phyloP scores from a whole-genome alignment of 2,329 filamentous ascomycete species.

The Fonsecaea monophora region DNA sequence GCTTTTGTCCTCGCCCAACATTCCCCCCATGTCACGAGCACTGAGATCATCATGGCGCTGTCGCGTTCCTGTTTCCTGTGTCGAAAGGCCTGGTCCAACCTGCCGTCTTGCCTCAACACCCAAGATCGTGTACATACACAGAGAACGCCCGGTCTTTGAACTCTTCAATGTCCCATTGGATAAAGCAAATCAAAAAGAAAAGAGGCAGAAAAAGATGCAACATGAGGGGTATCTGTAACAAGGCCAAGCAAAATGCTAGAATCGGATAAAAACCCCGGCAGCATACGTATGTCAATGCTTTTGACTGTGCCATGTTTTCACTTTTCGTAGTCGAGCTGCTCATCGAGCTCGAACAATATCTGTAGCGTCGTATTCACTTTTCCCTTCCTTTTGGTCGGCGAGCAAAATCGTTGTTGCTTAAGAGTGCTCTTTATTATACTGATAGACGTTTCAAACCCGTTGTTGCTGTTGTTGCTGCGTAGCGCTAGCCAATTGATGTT shows the following conservation, averaged over 20 bases:
- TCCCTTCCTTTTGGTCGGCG: slow-evolving; percentile 4
- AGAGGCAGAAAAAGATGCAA: slow-evolving; percentile 10
- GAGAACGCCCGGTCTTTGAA: background rate
- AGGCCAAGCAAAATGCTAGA: slow-evolving; percentile 29
- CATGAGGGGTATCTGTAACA: slow-evolving; percentile 34
- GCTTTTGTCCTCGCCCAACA: background rate
- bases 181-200: background rate
- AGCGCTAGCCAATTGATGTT: slow-evolving; percentile 48
- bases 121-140: background rate
- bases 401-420: slow-evolving; percentile 24
- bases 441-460: slow-evolving; percentile 11
- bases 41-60: background rate
- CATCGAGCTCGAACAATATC: background rate
- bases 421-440: background rate
- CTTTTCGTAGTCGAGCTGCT: slow-evolving; percentile 6
- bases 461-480: slow-evolving; percentile 30
- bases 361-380: slow-evolving; percentile 16
- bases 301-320: slow-evolving; percentile 15
- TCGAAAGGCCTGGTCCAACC: background rate
- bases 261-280: slow-evolving; percentile 19
- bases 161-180: background rate
- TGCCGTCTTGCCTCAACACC: background rate
- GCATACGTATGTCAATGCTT: slow-evolving; percentile 24
- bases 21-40: background rate
- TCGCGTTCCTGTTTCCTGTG: background rate